Evolutionary conservation across 495 filamentous ascomycete species (phyloP).

Genomic region (Beverwykella pulmonaria): DNA sequence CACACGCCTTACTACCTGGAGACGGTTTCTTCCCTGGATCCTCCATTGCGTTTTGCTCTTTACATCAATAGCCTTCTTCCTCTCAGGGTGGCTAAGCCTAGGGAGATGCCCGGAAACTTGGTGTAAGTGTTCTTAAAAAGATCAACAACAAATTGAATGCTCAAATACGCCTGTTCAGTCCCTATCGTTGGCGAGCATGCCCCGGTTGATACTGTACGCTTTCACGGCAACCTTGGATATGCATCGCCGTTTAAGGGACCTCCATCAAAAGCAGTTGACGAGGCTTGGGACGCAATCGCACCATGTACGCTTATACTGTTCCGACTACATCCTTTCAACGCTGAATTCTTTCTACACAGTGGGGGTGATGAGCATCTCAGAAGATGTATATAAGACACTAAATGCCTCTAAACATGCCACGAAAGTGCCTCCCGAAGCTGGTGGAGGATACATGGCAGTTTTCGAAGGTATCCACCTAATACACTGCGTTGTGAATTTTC

Average conservation of each 20-base stretch:
- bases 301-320: not conserved
- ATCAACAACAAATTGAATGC: not conserved
- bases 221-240: slow-evolving; percentile 12
- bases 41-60: not conserved
- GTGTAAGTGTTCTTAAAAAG: not conserved
- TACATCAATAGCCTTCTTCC: not conserved
- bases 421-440: slow-evolving; percentile 16
- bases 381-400: slow-evolving; percentile 1
- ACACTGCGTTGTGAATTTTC: slow-evolving; percentile 33
- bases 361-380: slow-evolving; percentile 8
- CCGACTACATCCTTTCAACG: not conserved
- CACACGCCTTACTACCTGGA: too few species aligned
- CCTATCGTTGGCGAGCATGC: slow-evolving; percentile 1
- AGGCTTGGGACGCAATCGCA: slow-evolving; percentile 12
- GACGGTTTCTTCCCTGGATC: too few species aligned
- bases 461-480: slow-evolving; percentile 38
- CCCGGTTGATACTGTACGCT: not conserved
- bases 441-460: slow-evolving; percentile 32
- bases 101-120: not conserved
- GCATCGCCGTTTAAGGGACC: slow-evolving; percentile 19
- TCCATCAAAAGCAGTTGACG: slow-evolving; percentile 9
- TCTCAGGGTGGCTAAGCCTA: not conserved
- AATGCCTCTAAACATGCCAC: slow-evolving; percentile 24
- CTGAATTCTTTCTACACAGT: not conserved
- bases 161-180: not conserved